These are phyloP conservation scores for Coniella lustricola DNA, from an alignment of 2,329 filamentous ascomycete genomes.

Conservation along the genomic window DNA sequence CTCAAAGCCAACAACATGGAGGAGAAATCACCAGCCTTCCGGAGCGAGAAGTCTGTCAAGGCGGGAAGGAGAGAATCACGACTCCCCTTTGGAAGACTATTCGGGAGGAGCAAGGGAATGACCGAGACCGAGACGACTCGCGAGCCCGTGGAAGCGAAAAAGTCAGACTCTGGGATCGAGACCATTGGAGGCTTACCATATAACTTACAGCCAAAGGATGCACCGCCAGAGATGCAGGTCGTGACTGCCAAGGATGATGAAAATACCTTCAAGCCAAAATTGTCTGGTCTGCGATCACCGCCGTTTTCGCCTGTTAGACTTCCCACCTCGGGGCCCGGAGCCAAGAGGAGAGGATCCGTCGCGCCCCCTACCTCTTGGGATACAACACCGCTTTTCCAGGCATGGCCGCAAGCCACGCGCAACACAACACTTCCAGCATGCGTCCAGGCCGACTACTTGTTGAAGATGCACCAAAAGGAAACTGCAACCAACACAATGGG, in stretches of 20 bases:
- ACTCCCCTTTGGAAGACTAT: constrained; percentile 44
- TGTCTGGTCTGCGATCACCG: constrained; percentile 9
- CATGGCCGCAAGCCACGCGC: constrained; percentile 76
- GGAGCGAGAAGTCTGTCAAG: constrained; percentile 31
- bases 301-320: constrained; percentile 16
- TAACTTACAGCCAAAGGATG: constrained; percentile 6
- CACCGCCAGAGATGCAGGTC: constrained; percentile 11
- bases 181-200: constrained; percentile 7
- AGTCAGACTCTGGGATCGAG: constrained; percentile 1
- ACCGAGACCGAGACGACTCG: constrained; percentile 27
- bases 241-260: constrained; percentile 3
- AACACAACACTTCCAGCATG: constrained; percentile 64
- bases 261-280: background rate
- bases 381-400: constrained; percentile 75
- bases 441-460: constrained; percentile 59
- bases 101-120: constrained; percentile 36
- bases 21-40: constrained; percentile 33
- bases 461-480: constrained; percentile 36
- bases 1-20: constrained; percentile 25
- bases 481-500: constrained; percentile 30
- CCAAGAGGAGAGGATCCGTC: constrained; percentile 25
- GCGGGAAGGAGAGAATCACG: constrained; percentile 43
- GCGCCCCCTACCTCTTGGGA: constrained; percentile 42
- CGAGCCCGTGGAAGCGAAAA: constrained; percentile 1
- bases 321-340: constrained; percentile 6